A percentile compares a stretch with the other conserved stretches of the same genome.
These are phyloP conservation scores for Aureobasidium sp. DNA, from an alignment of 2,329 filamentous ascomycete genomes.

Conservation along the genomic window DNA sequence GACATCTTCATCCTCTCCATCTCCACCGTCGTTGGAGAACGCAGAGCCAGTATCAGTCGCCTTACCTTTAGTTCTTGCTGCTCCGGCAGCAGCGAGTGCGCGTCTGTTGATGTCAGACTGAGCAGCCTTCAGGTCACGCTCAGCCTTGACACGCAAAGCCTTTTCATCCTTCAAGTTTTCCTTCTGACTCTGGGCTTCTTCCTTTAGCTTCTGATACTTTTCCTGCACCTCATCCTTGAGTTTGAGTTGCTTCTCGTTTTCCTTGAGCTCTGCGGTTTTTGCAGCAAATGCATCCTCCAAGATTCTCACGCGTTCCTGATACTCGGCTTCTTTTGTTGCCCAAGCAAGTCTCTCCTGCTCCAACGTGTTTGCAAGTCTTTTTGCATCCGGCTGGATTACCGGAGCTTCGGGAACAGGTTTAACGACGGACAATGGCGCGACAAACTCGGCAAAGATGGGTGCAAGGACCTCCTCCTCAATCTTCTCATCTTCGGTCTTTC, in stretches of 20 bases:
- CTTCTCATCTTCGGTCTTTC: background rate
- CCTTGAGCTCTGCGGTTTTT: background rate
- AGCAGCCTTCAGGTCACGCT: background rate
- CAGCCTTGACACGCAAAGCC: background rate
- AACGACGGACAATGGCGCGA: background rate
- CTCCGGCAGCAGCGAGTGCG: background rate
- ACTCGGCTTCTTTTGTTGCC: background rate
- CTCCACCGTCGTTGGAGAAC: background rate
- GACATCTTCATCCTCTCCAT: background rate
- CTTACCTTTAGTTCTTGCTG: background rate
- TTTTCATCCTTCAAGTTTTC: constrained; percentile 8
- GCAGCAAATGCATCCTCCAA: background rate
- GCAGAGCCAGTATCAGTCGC: background rate
- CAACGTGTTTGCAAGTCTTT: background rate
- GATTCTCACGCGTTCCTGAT: background rate
- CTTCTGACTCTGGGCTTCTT: background rate
- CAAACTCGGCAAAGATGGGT: no score
- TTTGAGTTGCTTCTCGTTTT: background rate
- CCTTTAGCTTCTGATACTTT: background rate
- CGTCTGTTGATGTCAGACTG: background rate
- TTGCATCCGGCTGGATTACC: background rate
- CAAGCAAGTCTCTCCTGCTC: background rate
- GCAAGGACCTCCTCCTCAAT: background rate
- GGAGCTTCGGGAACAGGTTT: background rate
- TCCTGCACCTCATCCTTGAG: constrained; percentile 6